Conservation (phyloP, 257 asterid species). For the Thymus quinquecostatus region DNA sequence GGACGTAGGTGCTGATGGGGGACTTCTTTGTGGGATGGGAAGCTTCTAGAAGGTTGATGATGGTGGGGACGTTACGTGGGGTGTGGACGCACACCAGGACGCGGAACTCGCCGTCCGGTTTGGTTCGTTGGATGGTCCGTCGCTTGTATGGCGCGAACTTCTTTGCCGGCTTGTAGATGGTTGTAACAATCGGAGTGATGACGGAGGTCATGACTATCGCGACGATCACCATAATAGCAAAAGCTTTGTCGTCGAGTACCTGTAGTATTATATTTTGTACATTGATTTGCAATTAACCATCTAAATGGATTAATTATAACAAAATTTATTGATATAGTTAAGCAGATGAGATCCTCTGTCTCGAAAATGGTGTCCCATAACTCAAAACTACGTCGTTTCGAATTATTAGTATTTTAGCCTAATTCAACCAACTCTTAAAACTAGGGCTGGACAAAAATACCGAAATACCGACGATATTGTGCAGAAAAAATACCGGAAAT, state of each 20-base stretch:
- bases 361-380: too few species aligned
- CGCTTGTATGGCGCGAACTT: constrained; percentile 62
- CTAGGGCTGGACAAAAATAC: too few species aligned
- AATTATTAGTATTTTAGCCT: too few species aligned
- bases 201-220: constrained; percentile 73
- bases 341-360: too few species aligned
- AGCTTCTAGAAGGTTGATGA: constrained; percentile 85
- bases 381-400: too few species aligned
- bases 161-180: constrained; percentile 68
- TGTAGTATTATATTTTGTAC: constrained; percentile 27
- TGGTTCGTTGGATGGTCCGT: constrained; percentile 65
- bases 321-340: too few species aligned
- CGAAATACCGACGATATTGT: too few species aligned
- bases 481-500: too few species aligned
- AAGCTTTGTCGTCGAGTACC: constrained; percentile 79
- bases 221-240: constrained; percentile 85
- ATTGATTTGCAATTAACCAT: too few species aligned
- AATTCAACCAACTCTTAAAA: too few species aligned
- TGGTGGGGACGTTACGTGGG: constrained; percentile 82
- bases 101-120: constrained; percentile 70
- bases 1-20: constrained; percentile 69
- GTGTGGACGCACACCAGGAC: constrained; percentile 73
- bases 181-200: constrained; percentile 67
- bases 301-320: too few species aligned
- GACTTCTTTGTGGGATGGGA: constrained; percentile 76